Percentiles rank a stretch among this genome's conserved stretches.
Evolutionary conservation across 2,329 filamentous ascomycete species (phyloP).

Genomic region (Phoma sp.): DNA sequence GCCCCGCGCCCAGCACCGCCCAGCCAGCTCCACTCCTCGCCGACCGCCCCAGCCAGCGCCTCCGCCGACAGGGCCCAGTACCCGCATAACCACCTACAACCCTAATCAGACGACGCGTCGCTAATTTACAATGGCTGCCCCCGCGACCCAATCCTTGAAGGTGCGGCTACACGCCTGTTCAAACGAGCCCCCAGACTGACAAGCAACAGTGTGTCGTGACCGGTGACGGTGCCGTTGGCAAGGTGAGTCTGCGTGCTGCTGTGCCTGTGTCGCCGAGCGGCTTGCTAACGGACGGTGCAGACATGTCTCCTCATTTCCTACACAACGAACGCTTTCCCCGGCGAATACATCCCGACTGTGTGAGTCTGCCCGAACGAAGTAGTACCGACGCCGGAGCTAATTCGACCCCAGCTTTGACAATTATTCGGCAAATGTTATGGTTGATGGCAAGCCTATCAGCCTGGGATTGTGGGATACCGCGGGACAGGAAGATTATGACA

Average conservation of each 20-base stretch:
- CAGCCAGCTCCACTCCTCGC: constrained; percentile 15
- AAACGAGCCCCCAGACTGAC: not conserved
- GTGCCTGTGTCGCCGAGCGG: constrained; percentile 16
- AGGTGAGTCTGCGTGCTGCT: constrained; percentile 65
- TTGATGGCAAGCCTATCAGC: constrained; percentile 97
- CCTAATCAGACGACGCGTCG: constrained; percentile 32
- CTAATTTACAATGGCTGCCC: constrained; percentile 69
- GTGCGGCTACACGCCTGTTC: constrained; percentile 53
- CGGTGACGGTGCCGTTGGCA: constrained; percentile 98
- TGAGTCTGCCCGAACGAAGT: constrained; percentile 53
- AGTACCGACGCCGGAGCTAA: constrained; percentile 27
- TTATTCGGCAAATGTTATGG: constrained; percentile 98
- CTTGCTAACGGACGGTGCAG: constrained; percentile 59
- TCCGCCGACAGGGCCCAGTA: constrained; percentile 28
- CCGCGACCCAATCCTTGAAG: constrained; percentile 90
- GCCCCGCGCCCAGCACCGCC: constrained; percentile 9
- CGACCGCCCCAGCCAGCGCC: constrained; percentile 24
- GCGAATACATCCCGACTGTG: constrained; percentile 99
- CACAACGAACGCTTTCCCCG: constrained; percentile 99
- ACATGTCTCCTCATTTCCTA: constrained; percentile 99
- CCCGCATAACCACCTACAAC: constrained; percentile 24
- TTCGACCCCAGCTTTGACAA: constrained; percentile 80
- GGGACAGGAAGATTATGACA: constrained; percentile 97
- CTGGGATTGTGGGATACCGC: constrained; percentile 98
- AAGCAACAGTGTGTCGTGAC: constrained; percentile 72